Conservation (phyloP, 257 asterid species). For the Euphrasia confusa region DNA sequence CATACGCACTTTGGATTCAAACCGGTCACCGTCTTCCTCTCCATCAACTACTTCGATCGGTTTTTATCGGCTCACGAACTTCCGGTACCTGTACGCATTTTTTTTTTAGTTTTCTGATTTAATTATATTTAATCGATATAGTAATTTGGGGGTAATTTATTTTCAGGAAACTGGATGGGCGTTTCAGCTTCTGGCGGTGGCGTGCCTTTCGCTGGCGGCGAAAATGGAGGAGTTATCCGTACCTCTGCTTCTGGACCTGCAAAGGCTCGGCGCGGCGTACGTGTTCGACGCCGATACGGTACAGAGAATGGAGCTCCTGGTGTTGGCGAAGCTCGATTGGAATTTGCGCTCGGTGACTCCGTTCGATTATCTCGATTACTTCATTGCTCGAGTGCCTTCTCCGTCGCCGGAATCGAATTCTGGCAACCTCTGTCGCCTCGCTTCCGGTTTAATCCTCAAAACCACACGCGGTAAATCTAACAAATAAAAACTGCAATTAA, state of each 20-base stretch:
- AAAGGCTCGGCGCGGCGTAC: slow-evolving; percentile 27
- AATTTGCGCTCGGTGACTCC: slow-evolving; percentile 57
- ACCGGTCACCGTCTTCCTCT: slow-evolving; percentile 48
- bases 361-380: slow-evolving; percentile 45
- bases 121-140: neutral
- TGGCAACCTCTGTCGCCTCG: slow-evolving; percentile 9
- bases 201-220: slow-evolving; percentile 55
- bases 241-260: slow-evolving; percentile 45
- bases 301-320: slow-evolving; percentile 53
- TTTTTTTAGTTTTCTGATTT: neutral
- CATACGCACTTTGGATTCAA: slow-evolving; percentile 40
- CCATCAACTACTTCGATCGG: slow-evolving; percentile 55
- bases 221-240: slow-evolving; percentile 47
- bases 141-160: neutral
- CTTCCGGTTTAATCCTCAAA: slow-evolving; percentile 37
- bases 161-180: slow-evolving; percentile 39
- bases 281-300: slow-evolving; percentile 38
- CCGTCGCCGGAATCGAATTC: slow-evolving; percentile 24
- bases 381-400: slow-evolving; percentile 35
- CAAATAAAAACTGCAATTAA: neutral
- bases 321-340: slow-evolving; percentile 43
- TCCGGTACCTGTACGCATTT: slow-evolving; percentile 20
- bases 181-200: slow-evolving; percentile 42
- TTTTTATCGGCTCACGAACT: slow-evolving; percentile 28
- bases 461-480: slow-evolving; percentile 41